Evolutionary conservation across 2,329 filamentous ascomycete genomes (phyloP).

Genomic region (Elsinoe arachidis): DNA sequence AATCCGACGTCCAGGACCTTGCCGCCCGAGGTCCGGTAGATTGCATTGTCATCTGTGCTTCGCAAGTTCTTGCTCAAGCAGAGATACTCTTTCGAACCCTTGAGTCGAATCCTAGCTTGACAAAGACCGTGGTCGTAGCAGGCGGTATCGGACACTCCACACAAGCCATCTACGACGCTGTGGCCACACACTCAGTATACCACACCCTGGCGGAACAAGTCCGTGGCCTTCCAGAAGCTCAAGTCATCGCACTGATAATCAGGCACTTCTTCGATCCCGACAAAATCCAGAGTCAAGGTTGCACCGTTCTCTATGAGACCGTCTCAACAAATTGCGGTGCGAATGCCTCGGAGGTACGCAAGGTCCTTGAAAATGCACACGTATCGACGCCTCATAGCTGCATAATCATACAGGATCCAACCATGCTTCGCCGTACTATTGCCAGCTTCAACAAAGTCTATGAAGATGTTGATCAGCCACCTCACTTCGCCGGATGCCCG

Average conservation of each 20-base stretch:
- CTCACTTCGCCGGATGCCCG: conserved; percentile 26
- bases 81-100: conserved; percentile 30
- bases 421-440: conserved; percentile 36
- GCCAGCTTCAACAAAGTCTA: conserved; percentile 36
- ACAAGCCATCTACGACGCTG: conserved; percentile 33
- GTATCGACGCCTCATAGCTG: conserved; percentile 22
- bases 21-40: conserved; percentile 23
- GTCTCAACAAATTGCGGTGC: conserved; percentile 40
- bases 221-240: conserved; percentile 32
- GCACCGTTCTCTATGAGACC: conserved; percentile 34
- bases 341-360: conserved; percentile 33
- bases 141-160: conserved; percentile 42
- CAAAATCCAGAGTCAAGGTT: conserved; percentile 21
- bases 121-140: conserved; percentile 34
- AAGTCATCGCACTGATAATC: conserved; percentile 32
- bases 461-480: conserved; percentile 18
- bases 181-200: conserved; percentile 28
- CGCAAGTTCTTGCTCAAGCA: conserved; percentile 31
- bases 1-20: conserved; percentile 22
- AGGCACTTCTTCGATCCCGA: conserved; percentile 24
- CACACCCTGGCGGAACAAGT: conserved; percentile 22
- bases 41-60: conserved; percentile 35
- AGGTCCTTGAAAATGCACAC: conserved; percentile 27
- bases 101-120: conserved; percentile 23
- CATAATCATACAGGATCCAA: conserved; percentile 39